Percentiles rank a stretch among this genome's conserved stretches.
phyloP scores from a whole-genome alignment of 75 land plant genomes.

The Selaginella tamariscina region DNA sequence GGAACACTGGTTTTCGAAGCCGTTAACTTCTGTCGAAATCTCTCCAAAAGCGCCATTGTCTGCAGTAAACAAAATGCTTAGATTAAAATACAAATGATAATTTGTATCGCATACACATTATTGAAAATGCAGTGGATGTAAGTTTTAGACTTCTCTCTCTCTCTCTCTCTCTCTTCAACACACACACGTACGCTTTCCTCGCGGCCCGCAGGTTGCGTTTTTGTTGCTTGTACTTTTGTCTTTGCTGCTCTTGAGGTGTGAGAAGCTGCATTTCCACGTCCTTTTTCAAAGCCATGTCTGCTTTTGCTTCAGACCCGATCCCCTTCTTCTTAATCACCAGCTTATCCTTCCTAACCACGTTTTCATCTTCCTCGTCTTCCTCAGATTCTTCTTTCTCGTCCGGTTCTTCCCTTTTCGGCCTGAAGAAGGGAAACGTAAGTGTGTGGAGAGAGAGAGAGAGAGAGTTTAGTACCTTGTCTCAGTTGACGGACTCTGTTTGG shows the following conservation, averaged over 20 bases:
- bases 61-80: constrained; percentile 16
- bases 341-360: constrained; percentile 37
- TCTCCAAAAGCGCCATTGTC: constrained; percentile 72
- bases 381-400: neutral
- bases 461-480: no score
- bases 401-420: neutral
- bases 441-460: no score
- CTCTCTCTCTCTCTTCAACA: constrained; percentile 2
- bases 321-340: constrained; percentile 74
- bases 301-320: constrained; percentile 82
- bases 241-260: constrained; percentile 51
- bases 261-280: constrained; percentile 69
- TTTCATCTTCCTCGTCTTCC: constrained; percentile 30
- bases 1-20: constrained; percentile 14
- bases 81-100: no score
- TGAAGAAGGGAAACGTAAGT: no score
- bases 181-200: constrained; percentile 52
- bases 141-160: no score
- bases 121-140: no score
- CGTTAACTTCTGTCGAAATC: constrained; percentile 33
- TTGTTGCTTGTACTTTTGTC: constrained; percentile 63
- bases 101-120: no score
- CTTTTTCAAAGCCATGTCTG: constrained; percentile 50
- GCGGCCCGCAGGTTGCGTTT: constrained; percentile 73
- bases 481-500: no score